Base-by-base conservation (phyloP, 495 filamentous ascomycete species). In the Usnea hakonensis region DNA sequence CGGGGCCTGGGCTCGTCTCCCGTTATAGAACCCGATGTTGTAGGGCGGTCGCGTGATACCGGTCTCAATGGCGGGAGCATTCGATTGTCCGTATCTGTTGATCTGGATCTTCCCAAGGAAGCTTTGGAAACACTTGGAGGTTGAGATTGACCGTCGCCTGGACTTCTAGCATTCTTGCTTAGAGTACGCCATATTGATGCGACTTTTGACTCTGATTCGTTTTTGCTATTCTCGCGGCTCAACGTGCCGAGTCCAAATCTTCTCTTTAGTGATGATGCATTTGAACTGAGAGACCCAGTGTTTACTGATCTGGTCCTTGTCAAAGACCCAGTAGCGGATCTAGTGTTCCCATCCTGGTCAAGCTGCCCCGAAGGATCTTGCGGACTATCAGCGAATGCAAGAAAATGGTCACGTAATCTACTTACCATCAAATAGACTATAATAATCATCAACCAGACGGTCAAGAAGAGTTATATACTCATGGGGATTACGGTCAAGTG, bases 401-500 rank as follows among this genome's bases (percentile, higher is more conserved):
- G 10, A 14, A 30, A 5, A 30, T 14, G 17, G 11, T 26, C 6
- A 3, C 17, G 13, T 30, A 23, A 14, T 30, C 46, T 16, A 50
- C 46, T 50, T 30, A 50, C 46, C 87, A 43, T 89, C 88, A 66
- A 97, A 97, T 23, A 97, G 83, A 60, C 81, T 83, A 50, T 97
- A 91, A 67, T 87, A 89, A 67, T 97, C 94, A 61, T 96, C 92
- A 1, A 97, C 91, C 21, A 98, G 75, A 54, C 91, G 86, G 76
- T 98, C 94, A 44, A 98, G 77, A 7, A 98, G 78, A 36, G 91
- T 91, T 65, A 98, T 90, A 69, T 91, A 94, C 54, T 92, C 82
- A 62, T 89, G 86, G 11, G 92, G 83, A 65, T 84, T 85, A 13
- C 86, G 87, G 64, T 92, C 85, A 41, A 85, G 80, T 6, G 91